Percentiles rank a stretch among this genome's conserved stretches.
Evolutionary conservation across 108 stramenopile species (phyloP).

Genomic region (Discostella stelligeroides): DNA sequence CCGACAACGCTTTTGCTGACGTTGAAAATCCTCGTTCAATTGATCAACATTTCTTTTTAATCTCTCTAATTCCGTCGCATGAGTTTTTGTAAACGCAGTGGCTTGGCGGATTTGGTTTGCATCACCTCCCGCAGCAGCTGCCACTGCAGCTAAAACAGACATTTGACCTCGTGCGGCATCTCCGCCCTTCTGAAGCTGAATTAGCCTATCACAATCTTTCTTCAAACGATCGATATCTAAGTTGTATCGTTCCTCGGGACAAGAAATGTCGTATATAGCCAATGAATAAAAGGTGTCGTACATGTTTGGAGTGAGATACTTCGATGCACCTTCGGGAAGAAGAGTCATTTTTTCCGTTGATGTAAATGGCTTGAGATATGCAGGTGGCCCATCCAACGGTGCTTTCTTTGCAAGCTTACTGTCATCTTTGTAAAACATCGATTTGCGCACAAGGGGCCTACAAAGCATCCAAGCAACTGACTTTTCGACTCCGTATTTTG

Average conservation of each 20-base stretch:
- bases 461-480: slow-evolving; percentile 75
- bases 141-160: slow-evolving; percentile 47
- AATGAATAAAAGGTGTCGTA: slow-evolving; percentile 78
- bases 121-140: slow-evolving; percentile 47
- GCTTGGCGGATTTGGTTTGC: slow-evolving; percentile 45
- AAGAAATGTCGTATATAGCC: slow-evolving; percentile 73
- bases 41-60: slow-evolving; percentile 51
- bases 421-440: slow-evolving; percentile 40
- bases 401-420: slow-evolving; percentile 34
- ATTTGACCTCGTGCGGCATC: slow-evolving; percentile 30
- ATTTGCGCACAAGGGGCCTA: slow-evolving; percentile 62
- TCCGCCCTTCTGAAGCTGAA: slow-evolving; percentile 51
- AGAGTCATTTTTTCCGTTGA: slow-evolving; percentile 26
- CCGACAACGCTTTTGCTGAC: slow-evolving; percentile 68
- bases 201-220: slow-evolving; percentile 68
- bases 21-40: slow-evolving; percentile 59
- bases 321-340: slow-evolving; percentile 55
- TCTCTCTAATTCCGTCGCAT: slow-evolving; percentile 52
- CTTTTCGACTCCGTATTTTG: slow-evolving; percentile 60
- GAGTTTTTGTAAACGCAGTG: slow-evolving; percentile 47
- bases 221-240: slow-evolving; percentile 67
- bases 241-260: slow-evolving; percentile 68
- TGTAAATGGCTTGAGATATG: slow-evolving; percentile 34
- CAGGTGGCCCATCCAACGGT: slow-evolving; percentile 18
- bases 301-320: slow-evolving; percentile 54